Evolutionary conservation across 371 early-diverging fungal genomes (phyloP).

Genomic region (Apophysomyces trapeziformis): DNA sequence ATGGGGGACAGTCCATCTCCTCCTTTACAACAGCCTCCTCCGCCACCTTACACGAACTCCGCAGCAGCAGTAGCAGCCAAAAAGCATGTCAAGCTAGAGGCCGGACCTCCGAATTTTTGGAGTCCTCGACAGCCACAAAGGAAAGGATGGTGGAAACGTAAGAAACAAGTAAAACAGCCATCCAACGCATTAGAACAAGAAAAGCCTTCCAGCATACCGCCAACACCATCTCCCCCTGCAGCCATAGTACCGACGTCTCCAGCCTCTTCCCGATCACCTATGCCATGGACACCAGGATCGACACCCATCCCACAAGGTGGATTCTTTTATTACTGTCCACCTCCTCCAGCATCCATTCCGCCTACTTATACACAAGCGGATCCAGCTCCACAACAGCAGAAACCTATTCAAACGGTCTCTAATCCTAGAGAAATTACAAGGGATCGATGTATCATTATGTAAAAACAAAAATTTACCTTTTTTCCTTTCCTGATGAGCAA

Average conservation of each 20-base stretch:
- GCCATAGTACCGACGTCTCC: background rate
- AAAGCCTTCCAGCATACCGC: no score
- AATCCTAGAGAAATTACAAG: conserved; percentile 4
- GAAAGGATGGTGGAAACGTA: conserved; percentile 7
- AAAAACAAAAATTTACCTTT: background rate
- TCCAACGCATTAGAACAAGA: background rate
- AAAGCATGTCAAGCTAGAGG: background rate
- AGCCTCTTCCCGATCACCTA: background rate
- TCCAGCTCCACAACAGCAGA: background rate
- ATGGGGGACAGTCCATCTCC: background rate
- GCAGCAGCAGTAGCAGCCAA: background rate
- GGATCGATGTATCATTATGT: conserved; percentile 6
- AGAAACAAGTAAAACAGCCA: background rate
- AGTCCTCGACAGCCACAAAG: conserved; percentile 2
- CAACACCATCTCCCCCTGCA: background rate
- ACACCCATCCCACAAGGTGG: background rate
- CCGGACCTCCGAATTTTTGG: background rate
- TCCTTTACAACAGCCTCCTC: background rate
- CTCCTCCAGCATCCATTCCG: background rate
- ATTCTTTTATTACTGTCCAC: conserved; percentile 3
- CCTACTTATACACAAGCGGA: background rate
- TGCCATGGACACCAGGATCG: background rate
- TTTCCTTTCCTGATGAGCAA: background rate
- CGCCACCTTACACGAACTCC: background rate
- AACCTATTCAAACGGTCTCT: background rate